Base-by-base conservation (phyloP, 2,329 filamentous ascomycete species). In the Fusarium graminum region DNA sequence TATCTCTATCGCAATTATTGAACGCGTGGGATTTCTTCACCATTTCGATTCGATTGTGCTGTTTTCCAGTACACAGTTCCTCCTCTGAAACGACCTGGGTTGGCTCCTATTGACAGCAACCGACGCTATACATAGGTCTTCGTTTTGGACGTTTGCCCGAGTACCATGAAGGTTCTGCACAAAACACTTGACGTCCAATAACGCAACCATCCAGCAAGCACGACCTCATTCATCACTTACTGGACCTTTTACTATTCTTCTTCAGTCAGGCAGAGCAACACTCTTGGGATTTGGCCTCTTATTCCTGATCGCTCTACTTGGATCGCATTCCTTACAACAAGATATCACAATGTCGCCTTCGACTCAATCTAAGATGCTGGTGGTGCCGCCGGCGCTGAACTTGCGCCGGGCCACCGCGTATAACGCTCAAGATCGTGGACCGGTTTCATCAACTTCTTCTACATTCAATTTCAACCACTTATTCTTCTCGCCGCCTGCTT, bases 401-500 rank as follows among this genome's bases (percentile, higher is more conserved):
- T 80, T 89, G 68, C 83, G 87, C 44, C 80, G 85, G 66, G 82
- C 85, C 30, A 81, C 81, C n/a, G 86, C 86, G 5, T 90, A 86
- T 74, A 84, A 80, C 60, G 75, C 82, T 57, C 78, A 82, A 63
- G 86, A 88, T 68, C 83, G 76, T 77, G 73, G 80, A 1, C 84
- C 85, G 8, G 72, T 86, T 11, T 89, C 86, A 25, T 86, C 86
- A 47, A 89, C 83, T 26, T 89, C 84, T 32, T 88, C 87, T 17
- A 81, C 86, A 44, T 89, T 89, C 77, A 87, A 80, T 76, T 88
- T 90, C 77, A 89, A 89, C 71, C 87, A 91, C 65, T 83, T 92
- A 38, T 80, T 89, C 69, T 89, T 87, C 76, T 88, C 86, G 26
- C 84, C 83, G 2, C 91, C 90, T 26, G 89, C 90, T 6, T 94